A percentile compares a stretch with the other conserved stretches of the same genome.
phyloP scores from a whole-genome alignment of 208 protist species.

The Leishmania amazonensis region DNA sequence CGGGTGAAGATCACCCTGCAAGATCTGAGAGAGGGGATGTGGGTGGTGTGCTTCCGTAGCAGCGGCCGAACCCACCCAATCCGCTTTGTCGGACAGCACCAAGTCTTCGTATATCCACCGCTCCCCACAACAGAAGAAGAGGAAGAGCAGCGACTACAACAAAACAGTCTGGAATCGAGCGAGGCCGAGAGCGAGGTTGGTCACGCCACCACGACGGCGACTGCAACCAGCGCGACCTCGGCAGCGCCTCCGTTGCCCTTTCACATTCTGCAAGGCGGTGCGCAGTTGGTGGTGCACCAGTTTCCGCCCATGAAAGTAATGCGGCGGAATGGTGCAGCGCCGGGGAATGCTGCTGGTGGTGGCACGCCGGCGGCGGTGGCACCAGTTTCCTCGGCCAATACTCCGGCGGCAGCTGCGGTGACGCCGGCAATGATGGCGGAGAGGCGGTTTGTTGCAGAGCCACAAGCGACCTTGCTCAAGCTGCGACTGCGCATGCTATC shows the following conservation, averaged over 20 bases:
- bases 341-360: background rate
- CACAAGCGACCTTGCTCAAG: slow-evolving; percentile 43
- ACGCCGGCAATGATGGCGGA: slow-evolving; percentile 22
- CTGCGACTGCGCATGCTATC: slow-evolving; percentile 14
- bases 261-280: slow-evolving; percentile 71
- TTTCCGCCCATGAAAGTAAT: slow-evolving; percentile 69
- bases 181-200: background rate
- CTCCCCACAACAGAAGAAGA: slow-evolving; percentile 32
- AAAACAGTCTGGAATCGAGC: background rate
- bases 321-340: slow-evolving; percentile 33
- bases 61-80: slow-evolving; percentile 60
- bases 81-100: slow-evolving; percentile 41
- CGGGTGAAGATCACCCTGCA: slow-evolving; percentile 49
- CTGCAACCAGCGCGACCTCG: slow-evolving; percentile 2
- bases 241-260: slow-evolving; percentile 37
- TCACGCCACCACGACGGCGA: background rate
- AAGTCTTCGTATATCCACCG: slow-evolving; percentile 43
- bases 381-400: background rate
- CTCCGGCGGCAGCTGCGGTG: background rate
- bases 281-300: slow-evolving; percentile 60
- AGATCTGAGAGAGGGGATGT: slow-evolving; percentile 64
- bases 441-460: slow-evolving; percentile 49
- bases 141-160: slow-evolving; percentile 5
- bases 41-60: slow-evolving; percentile 62
- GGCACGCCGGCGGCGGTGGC: background rate